Conservation (phyloP, 1,284 basidiomycete genomes). For the Ceratobasidium theobromae region DNA sequence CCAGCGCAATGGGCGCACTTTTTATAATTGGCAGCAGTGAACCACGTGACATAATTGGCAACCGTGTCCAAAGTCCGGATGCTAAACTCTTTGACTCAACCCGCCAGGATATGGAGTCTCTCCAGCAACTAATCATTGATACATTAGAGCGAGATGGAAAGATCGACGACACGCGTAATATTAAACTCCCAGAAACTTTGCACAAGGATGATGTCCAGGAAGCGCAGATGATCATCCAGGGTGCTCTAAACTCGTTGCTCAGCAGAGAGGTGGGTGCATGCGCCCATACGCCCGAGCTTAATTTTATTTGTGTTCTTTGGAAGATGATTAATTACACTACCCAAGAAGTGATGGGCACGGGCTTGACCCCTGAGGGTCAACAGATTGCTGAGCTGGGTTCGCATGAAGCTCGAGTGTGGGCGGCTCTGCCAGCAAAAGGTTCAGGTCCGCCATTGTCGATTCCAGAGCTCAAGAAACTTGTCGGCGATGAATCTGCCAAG, state of each 20-base stretch:
- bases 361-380: constrained; percentile 77
- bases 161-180: constrained; percentile 74
- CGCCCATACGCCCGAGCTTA: constrained; percentile 33
- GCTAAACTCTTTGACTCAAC: constrained; percentile 28
- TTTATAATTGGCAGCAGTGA: not conserved
- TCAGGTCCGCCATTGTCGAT: constrained; percentile 64
- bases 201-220: constrained; percentile 63
- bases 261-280: constrained; percentile 73
- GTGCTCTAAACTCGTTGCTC: constrained; percentile 82
- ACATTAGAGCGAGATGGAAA: constrained; percentile 59
- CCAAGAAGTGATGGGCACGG: constrained; percentile 73
- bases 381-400: constrained; percentile 80
- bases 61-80: not conserved
- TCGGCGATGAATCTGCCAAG: constrained; percentile 85
- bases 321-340: constrained; percentile 87
- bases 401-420: constrained; percentile 93
- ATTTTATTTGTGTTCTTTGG: constrained; percentile 21
- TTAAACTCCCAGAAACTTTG: constrained; percentile 67
- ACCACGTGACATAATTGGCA: constrained; percentile 13
- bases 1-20: no score
- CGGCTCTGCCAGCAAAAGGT: constrained; percentile 71
- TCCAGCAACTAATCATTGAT: constrained; percentile 79
- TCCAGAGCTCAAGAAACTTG: constrained; percentile 66
- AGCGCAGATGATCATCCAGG: constrained; percentile 78
- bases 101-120: constrained; percentile 37